Conservation (phyloP, 768 basidiomycete species). For the Leccinum boreale region DNA sequence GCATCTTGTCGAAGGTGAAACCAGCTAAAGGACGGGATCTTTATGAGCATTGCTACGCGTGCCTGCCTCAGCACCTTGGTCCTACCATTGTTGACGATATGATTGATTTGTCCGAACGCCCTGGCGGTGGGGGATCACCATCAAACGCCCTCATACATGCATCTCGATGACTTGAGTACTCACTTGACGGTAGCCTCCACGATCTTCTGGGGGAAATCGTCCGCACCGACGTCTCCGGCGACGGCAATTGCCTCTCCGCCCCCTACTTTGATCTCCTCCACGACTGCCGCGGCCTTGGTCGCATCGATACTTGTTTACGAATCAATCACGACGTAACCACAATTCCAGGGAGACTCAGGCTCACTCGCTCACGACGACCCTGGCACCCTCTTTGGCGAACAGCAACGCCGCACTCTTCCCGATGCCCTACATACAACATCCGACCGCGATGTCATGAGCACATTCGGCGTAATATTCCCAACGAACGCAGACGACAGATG, state of each 20-base stretch:
- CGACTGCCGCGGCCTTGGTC: slow-evolving; percentile 61
- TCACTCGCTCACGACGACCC: slow-evolving; percentile 82
- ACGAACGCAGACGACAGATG: neutral
- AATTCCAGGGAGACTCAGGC: slow-evolving; percentile 8
- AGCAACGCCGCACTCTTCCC: slow-evolving; percentile 71
- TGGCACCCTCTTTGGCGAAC: slow-evolving; percentile 83
- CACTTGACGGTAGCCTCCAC: slow-evolving; percentile 74
- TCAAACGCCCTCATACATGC: neutral
- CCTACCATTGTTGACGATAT: slow-evolving; percentile 78
- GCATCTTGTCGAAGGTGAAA: slow-evolving; percentile 84
- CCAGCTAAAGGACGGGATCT: slow-evolving; percentile 41
- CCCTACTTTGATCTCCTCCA: slow-evolving; percentile 64
- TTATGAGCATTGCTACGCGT: neutral
- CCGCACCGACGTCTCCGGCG: slow-evolving; percentile 76
- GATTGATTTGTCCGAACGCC: slow-evolving; percentile 81
- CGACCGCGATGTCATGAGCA: neutral
- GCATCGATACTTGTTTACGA: slow-evolving; percentile 60
- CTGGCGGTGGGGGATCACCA: slow-evolving; percentile 32
- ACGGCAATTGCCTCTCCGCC: slow-evolving; percentile 77
- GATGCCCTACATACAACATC: slow-evolving; percentile 56
- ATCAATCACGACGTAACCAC: slow-evolving; percentile 1
- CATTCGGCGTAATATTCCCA: no score
- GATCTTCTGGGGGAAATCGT: slow-evolving; percentile 78
- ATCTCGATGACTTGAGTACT: slow-evolving; percentile 33
- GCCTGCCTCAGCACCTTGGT: neutral